Evolutionary conservation across 495 filamentous ascomycete genomes (phyloP).

Genomic region (Platismatia glauca): DNA sequence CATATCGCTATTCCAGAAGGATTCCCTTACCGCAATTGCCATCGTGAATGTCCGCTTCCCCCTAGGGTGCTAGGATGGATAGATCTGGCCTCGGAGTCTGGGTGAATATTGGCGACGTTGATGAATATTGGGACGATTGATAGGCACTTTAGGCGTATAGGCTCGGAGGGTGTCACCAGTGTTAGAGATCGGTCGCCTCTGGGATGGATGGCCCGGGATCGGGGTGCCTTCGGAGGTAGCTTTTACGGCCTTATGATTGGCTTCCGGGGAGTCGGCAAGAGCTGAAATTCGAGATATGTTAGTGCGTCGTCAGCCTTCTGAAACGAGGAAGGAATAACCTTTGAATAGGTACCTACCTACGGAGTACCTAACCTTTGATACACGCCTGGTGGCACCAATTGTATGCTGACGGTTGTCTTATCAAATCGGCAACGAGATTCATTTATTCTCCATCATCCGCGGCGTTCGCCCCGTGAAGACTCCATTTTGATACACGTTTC

Average conservation of each 20-base stretch:
- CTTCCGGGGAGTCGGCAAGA: constrained; percentile 5
- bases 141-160: too few species aligned
- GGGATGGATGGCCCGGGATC: not conserved
- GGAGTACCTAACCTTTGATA: not conserved
- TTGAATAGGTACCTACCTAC: too few species aligned
- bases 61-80: too few species aligned
- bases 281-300: not conserved
- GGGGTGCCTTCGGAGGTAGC: too few species aligned
- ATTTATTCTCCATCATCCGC: not conserved
- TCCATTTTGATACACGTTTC: too few species aligned
- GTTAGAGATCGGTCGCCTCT: too few species aligned
- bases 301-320: not conserved
- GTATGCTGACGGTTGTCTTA: not conserved
- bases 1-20: not conserved
- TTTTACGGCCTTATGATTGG: too few species aligned
- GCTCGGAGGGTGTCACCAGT: not conserved
- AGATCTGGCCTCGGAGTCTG: not conserved
- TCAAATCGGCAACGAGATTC: not conserved
- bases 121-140: not conserved
- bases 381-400: not conserved
- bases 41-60: not conserved
- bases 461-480: too few species aligned
- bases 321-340: not conserved
- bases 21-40: constrained; percentile 7
- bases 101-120: not conserved